Percentiles rank a stretch among this genome's conserved stretches.
phyloP scores from a whole-genome alignment of 345 rosid species.

The Aegle marmelos region DNA sequence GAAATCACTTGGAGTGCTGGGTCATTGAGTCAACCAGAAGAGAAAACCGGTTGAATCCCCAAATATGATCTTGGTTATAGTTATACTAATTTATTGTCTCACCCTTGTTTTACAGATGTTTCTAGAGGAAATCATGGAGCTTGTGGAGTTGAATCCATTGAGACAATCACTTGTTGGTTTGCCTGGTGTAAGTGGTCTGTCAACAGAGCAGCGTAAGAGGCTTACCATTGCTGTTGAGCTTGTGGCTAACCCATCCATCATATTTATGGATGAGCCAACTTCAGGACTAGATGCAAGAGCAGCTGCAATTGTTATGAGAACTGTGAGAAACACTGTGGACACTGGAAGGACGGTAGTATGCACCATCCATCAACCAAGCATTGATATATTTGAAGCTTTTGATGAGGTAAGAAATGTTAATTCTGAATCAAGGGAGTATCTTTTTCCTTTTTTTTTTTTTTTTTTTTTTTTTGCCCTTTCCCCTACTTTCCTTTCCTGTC shows the following conservation, averaged over 20 bases:
- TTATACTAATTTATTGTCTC: not conserved
- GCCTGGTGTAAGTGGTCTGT: constrained; percentile 78
- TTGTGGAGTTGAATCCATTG: constrained; percentile 62
- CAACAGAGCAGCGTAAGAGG: constrained; percentile 86
- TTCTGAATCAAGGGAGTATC: not conserved
- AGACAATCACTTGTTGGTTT: constrained; percentile 68
- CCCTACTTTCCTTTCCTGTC: not conserved
- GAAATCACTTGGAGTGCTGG: not conserved
- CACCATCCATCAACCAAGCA: constrained; percentile 92
- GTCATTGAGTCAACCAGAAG: not conserved
- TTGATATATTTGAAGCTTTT: constrained; percentile 86
- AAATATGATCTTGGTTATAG: not conserved
- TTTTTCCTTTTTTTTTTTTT: no score
- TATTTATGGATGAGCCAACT: constrained; percentile 94
- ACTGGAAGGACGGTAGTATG: constrained; percentile 89
- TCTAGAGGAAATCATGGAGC: constrained; percentile 85
- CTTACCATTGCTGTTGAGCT: constrained; percentile 89
- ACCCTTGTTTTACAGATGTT: constrained; percentile 48
- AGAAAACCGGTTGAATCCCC: not conserved
- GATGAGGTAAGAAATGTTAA: constrained; percentile 54
- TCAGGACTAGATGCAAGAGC: constrained; percentile 95
- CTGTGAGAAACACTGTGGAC: constrained; percentile 86
- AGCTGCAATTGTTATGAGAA: constrained; percentile 90
- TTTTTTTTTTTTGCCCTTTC: not conserved
- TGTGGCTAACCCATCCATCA: constrained; percentile 88